These are phyloP conservation scores for Lasiodiplodia sp. DNA, from an alignment of 2,329 filamentous ascomycete species.

Conservation along the genomic window DNA sequence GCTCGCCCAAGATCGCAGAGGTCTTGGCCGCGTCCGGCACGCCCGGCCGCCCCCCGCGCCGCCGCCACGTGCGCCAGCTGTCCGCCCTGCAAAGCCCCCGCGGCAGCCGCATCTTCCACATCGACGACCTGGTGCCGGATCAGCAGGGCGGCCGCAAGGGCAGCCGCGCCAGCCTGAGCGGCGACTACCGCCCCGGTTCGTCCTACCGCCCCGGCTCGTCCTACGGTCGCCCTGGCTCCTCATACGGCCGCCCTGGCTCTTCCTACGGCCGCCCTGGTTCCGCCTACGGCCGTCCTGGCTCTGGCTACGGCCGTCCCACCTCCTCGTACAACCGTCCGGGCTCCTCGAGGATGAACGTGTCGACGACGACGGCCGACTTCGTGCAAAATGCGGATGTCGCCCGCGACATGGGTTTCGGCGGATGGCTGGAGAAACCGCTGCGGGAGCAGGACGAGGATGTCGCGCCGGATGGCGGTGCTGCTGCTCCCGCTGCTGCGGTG, in stretches of 20 bases:
- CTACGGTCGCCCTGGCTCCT: no score
- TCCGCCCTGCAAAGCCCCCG: slow-evolving; percentile 1
- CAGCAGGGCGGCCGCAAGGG: background rate
- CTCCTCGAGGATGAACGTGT: no score
- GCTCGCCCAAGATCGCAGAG: background rate
- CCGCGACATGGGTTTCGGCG: slow-evolving; percentile 6
- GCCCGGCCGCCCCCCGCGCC: background rate
- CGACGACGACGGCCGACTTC: background rate
- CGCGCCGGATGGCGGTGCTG: no score
- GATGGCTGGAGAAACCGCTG: background rate
- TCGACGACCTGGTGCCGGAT: slow-evolving; percentile 11
- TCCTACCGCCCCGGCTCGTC: no score
- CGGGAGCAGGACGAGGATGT: no score
- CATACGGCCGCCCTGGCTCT: no score
- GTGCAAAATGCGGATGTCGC: background rate
- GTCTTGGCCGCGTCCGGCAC: background rate
- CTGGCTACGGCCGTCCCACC: no score
- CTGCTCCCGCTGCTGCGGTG: background rate
- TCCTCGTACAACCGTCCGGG: no score
- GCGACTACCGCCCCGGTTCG: background rate
- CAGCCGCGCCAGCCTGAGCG: background rate
- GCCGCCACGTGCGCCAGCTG: slow-evolving; percentile 15
- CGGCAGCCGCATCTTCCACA: slow-evolving; percentile 15
- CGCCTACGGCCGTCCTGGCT: no score
- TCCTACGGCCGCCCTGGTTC: no score